Evolutionary conservation across 371 early-diverging fungal species (phyloP).

Genomic region (Lichtheimia corymbifera): DNA sequence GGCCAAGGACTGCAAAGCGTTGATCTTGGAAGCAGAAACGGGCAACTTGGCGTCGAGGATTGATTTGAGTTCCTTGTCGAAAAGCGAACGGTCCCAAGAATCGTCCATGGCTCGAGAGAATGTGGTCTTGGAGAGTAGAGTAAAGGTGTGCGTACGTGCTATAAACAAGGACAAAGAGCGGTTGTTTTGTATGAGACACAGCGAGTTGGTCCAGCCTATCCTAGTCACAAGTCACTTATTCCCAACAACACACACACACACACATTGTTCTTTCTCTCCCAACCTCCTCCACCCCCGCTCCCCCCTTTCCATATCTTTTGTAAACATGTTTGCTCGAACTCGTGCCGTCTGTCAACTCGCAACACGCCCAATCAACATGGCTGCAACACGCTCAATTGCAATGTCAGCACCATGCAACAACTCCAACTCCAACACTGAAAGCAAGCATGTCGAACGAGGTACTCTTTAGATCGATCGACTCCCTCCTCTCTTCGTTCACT

Average conservation of each 20-base stretch:
- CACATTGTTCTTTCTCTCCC: neutral
- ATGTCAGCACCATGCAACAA: conserved; percentile 1
- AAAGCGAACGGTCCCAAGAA: conserved; percentile 52
- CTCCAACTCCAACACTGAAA: neutral
- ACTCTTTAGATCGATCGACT: neutral
- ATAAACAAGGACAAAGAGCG: neutral
- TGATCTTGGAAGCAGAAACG: conserved; percentile 67
- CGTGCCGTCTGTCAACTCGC: neutral
- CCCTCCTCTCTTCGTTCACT: neutral
- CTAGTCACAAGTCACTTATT: neutral
- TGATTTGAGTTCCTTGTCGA: conserved; percentile 60
- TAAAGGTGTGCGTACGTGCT: neutral
- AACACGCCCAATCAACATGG: neutral
- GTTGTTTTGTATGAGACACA: neutral
- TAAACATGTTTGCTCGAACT: neutral
- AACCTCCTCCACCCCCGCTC: neutral
- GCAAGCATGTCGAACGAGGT: neutral
- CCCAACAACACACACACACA: no score
- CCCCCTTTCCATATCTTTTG: neutral
- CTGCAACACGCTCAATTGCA: neutral
- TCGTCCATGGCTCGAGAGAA: conserved; percentile 29
- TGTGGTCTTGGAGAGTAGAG: neutral
- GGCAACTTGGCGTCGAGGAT: conserved; percentile 56
- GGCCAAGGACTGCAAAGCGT: conserved; percentile 52
- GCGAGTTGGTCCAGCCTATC: neutral